A percentile compares a stretch with the other conserved stretches of the same genome.
Evolutionary conservation across 495 filamentous ascomycete species (phyloP).

Genomic region (Podospora australis): DNA sequence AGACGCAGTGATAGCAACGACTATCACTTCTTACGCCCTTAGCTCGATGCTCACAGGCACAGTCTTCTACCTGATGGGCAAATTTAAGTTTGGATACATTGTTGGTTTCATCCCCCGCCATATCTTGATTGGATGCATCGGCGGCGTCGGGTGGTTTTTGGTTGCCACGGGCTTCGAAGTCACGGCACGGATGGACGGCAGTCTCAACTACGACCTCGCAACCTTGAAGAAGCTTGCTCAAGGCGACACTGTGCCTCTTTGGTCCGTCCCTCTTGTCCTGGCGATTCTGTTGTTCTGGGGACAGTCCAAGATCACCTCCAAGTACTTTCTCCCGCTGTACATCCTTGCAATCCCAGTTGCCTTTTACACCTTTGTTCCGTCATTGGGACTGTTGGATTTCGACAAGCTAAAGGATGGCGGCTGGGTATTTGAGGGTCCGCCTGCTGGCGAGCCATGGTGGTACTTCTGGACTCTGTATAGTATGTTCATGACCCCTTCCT

Average conservation of each 20-base stretch:
- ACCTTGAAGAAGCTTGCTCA: constrained; percentile 67
- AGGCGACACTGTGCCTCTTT: constrained; percentile 68
- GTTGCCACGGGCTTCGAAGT: constrained; percentile 89
- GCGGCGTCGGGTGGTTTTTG: constrained; percentile 95
- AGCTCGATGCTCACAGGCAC: constrained; percentile 86
- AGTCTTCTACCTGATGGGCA: constrained; percentile 87
- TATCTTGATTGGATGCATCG: constrained; percentile 95
- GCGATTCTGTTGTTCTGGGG: constrained; percentile 67
- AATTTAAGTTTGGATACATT: constrained; percentile 75
- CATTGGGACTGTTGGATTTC: constrained; percentile 57
- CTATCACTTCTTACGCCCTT: constrained; percentile 81
- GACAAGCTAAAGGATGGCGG: constrained; percentile 58
- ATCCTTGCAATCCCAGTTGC: constrained; percentile 72
- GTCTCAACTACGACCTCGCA: constrained; percentile 68
- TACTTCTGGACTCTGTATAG: constrained; percentile 94
- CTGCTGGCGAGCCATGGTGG: constrained; percentile 84
- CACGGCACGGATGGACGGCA: constrained; percentile 79
- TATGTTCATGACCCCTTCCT: constrained; percentile 43
- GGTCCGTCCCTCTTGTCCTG: constrained; percentile 72
- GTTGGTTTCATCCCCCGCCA: constrained; percentile 95
- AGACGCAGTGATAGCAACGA: constrained; percentile 85
- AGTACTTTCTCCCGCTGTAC: constrained; percentile 78
- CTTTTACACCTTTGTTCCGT: constrained; percentile 75
- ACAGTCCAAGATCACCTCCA: constrained; percentile 68
- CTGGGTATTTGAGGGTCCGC: constrained; percentile 86